phyloP scores from a whole-genome alignment of 768 basidiomycete species.

The Lactifluus volemus region DNA sequence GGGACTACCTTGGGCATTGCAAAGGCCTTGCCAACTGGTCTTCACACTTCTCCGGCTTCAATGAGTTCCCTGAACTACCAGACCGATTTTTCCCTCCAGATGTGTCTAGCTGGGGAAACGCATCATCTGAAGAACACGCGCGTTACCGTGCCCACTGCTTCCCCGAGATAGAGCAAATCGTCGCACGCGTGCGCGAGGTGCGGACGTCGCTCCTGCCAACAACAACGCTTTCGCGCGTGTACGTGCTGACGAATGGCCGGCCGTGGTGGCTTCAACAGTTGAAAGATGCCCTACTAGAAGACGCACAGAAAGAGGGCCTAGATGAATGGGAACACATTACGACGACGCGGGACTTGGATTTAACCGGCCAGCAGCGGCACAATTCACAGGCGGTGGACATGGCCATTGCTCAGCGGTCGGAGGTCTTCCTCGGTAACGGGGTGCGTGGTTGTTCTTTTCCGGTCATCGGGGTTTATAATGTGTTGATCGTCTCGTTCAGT shows the following conservation, averaged over 20 bases:
- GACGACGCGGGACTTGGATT: slow-evolving; percentile 33
- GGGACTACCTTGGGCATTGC: slow-evolving; percentile 41
- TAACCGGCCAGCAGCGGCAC: slow-evolving; percentile 35
- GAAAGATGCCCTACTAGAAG: slow-evolving; percentile 25
- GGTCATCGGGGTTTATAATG: not conserved
- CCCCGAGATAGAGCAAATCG: slow-evolving; percentile 34
- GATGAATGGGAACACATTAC: slow-evolving; percentile 32
- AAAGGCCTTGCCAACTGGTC: slow-evolving; percentile 27
- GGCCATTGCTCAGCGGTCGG: slow-evolving; percentile 37
- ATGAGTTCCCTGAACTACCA: slow-evolving; percentile 33
- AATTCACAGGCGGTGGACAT: slow-evolving; percentile 44
- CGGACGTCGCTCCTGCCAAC: slow-evolving; percentile 21
- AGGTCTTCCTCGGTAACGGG: slow-evolving; percentile 45
- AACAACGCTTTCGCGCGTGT: slow-evolving; percentile 29
- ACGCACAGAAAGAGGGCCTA: not conserved
- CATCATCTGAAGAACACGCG: slow-evolving; percentile 20
- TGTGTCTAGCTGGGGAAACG: slow-evolving; percentile 21
- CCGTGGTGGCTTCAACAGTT: slow-evolving; percentile 33
- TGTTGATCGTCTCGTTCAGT: not conserved
- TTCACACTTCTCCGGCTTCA: slow-evolving; percentile 36
- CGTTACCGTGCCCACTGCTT: slow-evolving; percentile 34
- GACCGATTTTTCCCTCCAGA: slow-evolving; percentile 31
- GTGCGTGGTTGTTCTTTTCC: slow-evolving; percentile 24
- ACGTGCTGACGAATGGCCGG: slow-evolving; percentile 41
- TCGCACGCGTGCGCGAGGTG: slow-evolving; percentile 30